phyloP scores from a whole-genome alignment of 345 rosid species.

The Erodium maritimum region DNA sequence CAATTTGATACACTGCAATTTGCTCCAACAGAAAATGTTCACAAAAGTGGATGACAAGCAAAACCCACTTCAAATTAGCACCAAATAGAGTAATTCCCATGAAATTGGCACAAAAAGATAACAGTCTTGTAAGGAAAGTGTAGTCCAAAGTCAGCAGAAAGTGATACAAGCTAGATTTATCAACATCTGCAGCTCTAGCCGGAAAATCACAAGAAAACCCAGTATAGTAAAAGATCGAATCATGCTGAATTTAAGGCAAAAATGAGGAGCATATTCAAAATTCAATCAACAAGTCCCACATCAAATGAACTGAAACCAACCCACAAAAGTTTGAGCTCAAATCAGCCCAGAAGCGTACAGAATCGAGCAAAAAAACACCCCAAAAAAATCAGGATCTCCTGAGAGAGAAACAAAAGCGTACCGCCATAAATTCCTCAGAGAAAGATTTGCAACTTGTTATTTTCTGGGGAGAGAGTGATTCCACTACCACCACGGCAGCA shows the following conservation, averaged over 20 bases:
- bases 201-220: neutral
- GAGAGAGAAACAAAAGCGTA: neutral
- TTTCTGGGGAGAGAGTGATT: slow-evolving; percentile 1
- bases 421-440: neutral
- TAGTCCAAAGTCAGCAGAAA: neutral
- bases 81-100: neutral
- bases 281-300: neutral
- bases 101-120: no score
- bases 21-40: neutral
- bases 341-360: neutral
- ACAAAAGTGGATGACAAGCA: neutral
- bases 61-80: neutral
- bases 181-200: neutral
- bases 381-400: neutral
- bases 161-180: neutral
- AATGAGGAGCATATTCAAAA: neutral
- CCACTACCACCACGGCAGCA: neutral
- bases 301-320: neutral
- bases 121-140: neutral
- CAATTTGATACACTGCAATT: neutral
- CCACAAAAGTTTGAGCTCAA: neutral
- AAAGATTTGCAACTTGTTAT: neutral
- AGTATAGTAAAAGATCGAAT: neutral
- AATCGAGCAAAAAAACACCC: neutral
- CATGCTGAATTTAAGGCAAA: neutral